Base-by-base conservation (phyloP, 2,329 filamentous ascomycete species). In the Talaromyces sp. region DNA sequence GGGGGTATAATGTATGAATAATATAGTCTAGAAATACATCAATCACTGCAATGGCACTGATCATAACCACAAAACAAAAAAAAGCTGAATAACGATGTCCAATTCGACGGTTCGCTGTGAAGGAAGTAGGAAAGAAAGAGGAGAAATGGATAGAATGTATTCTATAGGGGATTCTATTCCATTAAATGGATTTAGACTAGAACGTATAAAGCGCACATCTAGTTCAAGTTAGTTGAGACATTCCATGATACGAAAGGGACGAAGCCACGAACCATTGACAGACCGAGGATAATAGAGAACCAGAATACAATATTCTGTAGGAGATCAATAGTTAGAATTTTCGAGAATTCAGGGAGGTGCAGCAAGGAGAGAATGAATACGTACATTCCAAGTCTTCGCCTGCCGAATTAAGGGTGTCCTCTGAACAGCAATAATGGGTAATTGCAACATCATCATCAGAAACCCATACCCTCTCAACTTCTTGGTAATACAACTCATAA, bases 401-500 rank as follows among this genome's bases (percentile, higher is more conserved):
- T 86, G 86, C 56, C 86, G 83, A 37, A 97, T 84, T 78, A 85
- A 90, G 61, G 80, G 83, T 4, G 89, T 91, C 62, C 89, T 83
- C 78, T 97, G 94, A 31, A 97, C 77, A 72, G 92, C 84, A n/a
- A 97, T 89, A 64, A 97, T 94, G 0, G 94, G 94, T 65, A 97
- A 82, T 79, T 99, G 94, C 62, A 95, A 77, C 94, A 99, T 97
- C 85, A 97, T 94, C 62, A 90, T 89, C 19, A 95, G 69, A 70
- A 97, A 96, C 9, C 93, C 94, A 69, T 97, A 99, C 11, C 94
- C 94, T 37, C 94, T 80, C 46, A 97, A 80, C 78, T 99, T 97
- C 80, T 97, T 93, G 25, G 92, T 97, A 71, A 99, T 97, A 73
- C 93, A 97, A 7, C 89, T 91, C 89, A 99, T 96, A 67, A 99